Evolutionary conservation across 306 rosid species (phyloP), one percentile per base, ranked within the genome.

Genomic region (Lathyrus tuberosus): DNA sequence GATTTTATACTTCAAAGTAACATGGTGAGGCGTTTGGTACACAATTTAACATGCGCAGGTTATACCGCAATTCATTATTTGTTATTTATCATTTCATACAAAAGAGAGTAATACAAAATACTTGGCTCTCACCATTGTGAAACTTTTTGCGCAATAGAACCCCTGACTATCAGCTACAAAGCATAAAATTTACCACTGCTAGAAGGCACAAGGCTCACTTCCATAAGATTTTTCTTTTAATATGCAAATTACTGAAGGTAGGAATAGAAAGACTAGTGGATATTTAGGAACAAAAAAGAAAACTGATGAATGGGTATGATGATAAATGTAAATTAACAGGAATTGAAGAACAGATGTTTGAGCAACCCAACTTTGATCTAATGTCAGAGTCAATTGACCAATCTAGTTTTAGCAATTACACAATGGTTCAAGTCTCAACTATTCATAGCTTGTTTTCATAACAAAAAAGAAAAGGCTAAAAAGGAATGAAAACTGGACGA

Each of bases 1-100:
- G 33, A 62, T 22, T 42, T 61, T 67, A 73, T 54, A 38, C 71
- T 40, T 31, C 10, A 65, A 67, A 48, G 64, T 37, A 6, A 37
- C 61, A 30, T 16, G 18, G 31, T 20, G 30, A 26, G 30, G 18
- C 17, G 65, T 24, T 26, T n/a, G 48, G 59, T 30, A 47, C 22
- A 33, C 15, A 5, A 49, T 40, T 22, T 51, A 48, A 76, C 15
- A 49, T 38, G 48, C 1, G 4, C 46, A 47, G 16, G 51, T 47
- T 18, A 60, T 59, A 38, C 60, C 38, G 17, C 28, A 67, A 47
- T 59, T 63, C 31, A 26, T 26, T 3, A 26, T 3, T 26, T 26
- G 30, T 26, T 26, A 26, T 26, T 26, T 26, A 26, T 26, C 30
- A 59, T 33, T 75, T 26, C 26, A 66, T 58, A 15, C 17, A 51